Conservation (phyloP, 2,329 filamentous ascomycete genomes). For the Emydomyces testavorans region DNA sequence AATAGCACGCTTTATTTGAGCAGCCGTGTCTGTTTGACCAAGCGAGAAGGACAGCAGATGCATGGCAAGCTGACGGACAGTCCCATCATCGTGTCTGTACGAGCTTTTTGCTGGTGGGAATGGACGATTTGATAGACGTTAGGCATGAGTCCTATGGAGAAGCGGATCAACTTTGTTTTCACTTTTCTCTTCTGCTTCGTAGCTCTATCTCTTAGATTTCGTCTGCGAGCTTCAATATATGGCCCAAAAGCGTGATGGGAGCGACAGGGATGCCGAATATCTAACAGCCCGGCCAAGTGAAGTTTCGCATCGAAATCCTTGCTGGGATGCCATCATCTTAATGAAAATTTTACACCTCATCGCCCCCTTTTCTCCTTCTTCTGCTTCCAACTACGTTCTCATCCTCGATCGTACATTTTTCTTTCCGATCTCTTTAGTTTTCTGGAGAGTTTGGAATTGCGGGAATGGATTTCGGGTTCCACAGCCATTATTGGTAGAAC, state of each 20-base stretch:
- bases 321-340: neutral
- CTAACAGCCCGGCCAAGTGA: slow-evolving; percentile 3
- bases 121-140: slow-evolving; percentile 3
- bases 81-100: neutral
- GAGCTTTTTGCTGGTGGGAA: neutral
- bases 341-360: neutral
- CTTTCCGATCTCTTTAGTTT: neutral
- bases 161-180: neutral
- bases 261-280: too few species aligned
- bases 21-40: neutral
- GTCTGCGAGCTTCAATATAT: too few species aligned
- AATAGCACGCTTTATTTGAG: neutral
- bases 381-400: neutral
- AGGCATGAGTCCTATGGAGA: neutral
- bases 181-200: neutral
- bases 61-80: neutral
- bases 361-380: neutral
- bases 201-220: too few species aligned
- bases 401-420: neutral
- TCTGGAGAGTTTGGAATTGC: neutral
- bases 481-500: slow-evolving; percentile 2
- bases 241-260: too few species aligned
- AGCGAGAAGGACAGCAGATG: neutral
- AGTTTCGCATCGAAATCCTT: neutral
- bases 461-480: slow-evolving; percentile 8